phyloP scores from a whole-genome alignment of 2,329 filamentous ascomycete genomes.

The Colletotrichum orchidophilum region DNA sequence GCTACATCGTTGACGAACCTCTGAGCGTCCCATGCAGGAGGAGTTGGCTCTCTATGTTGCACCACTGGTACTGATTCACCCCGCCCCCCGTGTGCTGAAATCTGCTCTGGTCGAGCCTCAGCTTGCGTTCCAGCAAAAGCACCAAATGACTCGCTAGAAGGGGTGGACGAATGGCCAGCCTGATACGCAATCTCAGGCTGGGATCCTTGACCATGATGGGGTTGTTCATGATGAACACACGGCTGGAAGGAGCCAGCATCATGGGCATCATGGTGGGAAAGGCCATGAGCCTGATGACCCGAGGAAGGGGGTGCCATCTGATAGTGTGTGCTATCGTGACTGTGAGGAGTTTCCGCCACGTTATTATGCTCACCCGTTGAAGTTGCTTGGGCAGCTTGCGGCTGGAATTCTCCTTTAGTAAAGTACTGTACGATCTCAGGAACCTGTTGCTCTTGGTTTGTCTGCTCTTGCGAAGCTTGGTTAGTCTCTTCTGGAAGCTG shows the following conservation, averaged over 20 bases:
- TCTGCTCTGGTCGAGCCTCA: constrained; percentile 57
- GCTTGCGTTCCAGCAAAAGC: constrained; percentile 56
- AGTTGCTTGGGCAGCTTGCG: constrained; percentile 37
- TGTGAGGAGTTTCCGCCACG: constrained; percentile 38
- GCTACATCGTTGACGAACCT: constrained; percentile 47
- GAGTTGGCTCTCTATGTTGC: constrained; percentile 46
- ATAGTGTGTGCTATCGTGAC: constrained; percentile 37
- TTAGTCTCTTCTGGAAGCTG: background rate
- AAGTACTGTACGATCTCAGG: constrained; percentile 60
- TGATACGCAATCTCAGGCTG: constrained; percentile 35
- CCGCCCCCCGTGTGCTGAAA: constrained; percentile 34
- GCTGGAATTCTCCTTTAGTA: constrained; percentile 63
- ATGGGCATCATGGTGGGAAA: constrained; percentile 33
- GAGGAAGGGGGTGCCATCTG: constrained; percentile 36
- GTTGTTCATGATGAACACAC: constrained; percentile 19
- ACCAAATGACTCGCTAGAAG: constrained; percentile 45
- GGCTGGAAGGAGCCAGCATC: constrained; percentile 25
- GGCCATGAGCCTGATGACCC: constrained; percentile 23
- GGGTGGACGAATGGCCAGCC: constrained; percentile 37
- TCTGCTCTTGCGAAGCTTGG: background rate
- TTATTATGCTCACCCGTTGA: constrained; percentile 46
- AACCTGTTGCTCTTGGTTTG: constrained; percentile 26
- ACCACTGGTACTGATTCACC: constrained; percentile 43
- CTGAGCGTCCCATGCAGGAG: constrained; percentile 62
- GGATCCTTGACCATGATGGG: constrained; percentile 33